Evolutionary conservation across 2,329 filamentous ascomycete species (phyloP), one percentile per base, ranked within the genome.

Genomic region (Colletotrichum lini): DNA sequence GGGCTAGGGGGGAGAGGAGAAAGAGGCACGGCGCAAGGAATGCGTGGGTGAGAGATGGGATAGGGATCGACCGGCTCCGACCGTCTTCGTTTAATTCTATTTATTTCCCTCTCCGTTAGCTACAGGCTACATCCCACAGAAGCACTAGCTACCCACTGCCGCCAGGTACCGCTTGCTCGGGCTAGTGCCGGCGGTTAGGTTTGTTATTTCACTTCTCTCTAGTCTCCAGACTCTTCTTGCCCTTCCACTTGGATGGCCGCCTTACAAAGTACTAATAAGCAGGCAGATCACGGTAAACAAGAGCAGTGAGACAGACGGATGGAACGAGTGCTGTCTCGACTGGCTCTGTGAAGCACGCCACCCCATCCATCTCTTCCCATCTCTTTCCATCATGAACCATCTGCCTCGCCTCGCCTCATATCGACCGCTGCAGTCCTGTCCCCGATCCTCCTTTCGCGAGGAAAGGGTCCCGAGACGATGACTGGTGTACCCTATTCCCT

Each of bases 71-170:
- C 47, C 42, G 56, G 56, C 30, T 23, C 56, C 52, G 52, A 62
- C 56, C 45, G 52, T 45, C 52, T 71, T 58, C 58, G 58, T 71
- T 40, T 26, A 68, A 40, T 52, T 68, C 64, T 71, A 63, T 68
- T 63, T 53, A 56, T 50, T 38, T n/a, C 38, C 12, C 38, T 30
- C 45, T 35, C n/a, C 44, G 44, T 45, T 38, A 67, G 30, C 40
- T 8, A 38, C 35, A 38, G 35, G 9, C 35, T 10, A 9, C 35
- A 38, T 2, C 35, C 35, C 35, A 35, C 30, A 9, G 35, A 38
- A 10, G 35, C 35, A 38, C 35, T 10, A 35, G 2, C 3, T 23
- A 26, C n/a, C n/a, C n/a, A 47, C 69, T 61, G 61, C 53, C 69
- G 69, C 44, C 53, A 72, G 65, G 65, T 54, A 72, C 65, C 12